Evolutionary conservation across 352 stramenopile genomes (phyloP), one percentile per base, ranked within the genome.

Genomic region (Pythium brachiatum): DNA sequence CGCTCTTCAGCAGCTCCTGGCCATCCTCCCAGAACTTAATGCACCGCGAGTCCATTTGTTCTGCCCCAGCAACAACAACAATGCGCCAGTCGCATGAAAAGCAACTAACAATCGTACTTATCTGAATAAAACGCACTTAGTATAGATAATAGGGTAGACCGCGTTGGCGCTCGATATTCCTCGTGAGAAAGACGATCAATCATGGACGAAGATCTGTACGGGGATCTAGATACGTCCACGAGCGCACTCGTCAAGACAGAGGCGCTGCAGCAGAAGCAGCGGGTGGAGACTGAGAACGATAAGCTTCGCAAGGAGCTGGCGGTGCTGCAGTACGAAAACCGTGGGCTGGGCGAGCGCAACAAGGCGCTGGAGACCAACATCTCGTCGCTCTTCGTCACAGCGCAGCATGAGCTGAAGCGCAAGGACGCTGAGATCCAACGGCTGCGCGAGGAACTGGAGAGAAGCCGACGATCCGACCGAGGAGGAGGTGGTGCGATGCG

Each of bases 391-490:
- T 94, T 90, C 54, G 74, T 65, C 8, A 94, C 85, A 5, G 85
- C 81, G 27, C 79, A 91, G 73, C 69, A 83, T 57, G 85, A 94
- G 57, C 70, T 94, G 47, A 72, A 74, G 38, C 85, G 85, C 51
- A 94, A 94, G 64, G 81, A 90, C 55, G 84, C 80, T 31, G 79
- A 92, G 61, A 92, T 94, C 61, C 73, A 83, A 62, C 73, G 77
- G 0, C 69, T 94, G 25, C 78, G 85, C 21, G 75, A 79, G 25
- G 70, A 68, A 43, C 57, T 91, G 18, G 69, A 82, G 46, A 50
- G 23, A 15, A 54, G 55, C 15, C 58, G 62, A 38, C 53, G 59
- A 7, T 5, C 26, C 2, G 29, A 54, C 9, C 11, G 52, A 25
- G 13, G 44, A n/a, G 25, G 21, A n/a, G 11, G 7, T 2, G 21